phyloP scores from a whole-genome alignment of 164 flowering plant species.

The Liriodendron chinense region DNA sequence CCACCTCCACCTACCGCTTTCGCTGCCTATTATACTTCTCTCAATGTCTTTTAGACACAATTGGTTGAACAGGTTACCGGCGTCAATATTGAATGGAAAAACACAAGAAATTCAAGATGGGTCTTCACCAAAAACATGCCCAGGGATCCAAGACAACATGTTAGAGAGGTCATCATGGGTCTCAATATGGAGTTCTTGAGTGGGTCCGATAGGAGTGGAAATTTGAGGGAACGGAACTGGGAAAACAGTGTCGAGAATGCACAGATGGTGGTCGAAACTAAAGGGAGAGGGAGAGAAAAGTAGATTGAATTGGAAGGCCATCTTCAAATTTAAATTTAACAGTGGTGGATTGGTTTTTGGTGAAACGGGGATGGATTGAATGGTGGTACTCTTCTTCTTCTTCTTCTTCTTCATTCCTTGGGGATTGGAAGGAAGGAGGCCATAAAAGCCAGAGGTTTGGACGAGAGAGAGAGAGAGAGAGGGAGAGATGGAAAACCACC shows the following conservation, averaged over 20 bases:
- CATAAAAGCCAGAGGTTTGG: constrained; percentile 43
- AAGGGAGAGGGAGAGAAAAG: constrained; percentile 6
- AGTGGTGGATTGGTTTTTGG: neutral
- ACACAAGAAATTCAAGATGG: constrained; percentile 67
- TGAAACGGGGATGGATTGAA: neutral
- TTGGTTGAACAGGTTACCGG: neutral
- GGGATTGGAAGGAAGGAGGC: constrained; percentile 34
- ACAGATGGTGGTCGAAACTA: constrained; percentile 6
- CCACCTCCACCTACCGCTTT: constrained; percentile 73
- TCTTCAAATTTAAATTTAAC: neutral
- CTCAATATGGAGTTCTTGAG: constrained; percentile 25
- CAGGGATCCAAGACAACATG: constrained; percentile 13
- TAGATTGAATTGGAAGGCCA: neutral
- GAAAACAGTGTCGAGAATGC: constrained; percentile 6
- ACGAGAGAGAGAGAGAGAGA: constrained; percentile 9
- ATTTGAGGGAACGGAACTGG: constrained; percentile 24
- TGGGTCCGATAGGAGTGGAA: constrained; percentile 33
- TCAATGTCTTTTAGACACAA: constrained; percentile 31
- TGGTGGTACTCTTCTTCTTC: neutral
- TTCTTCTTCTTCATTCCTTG: constrained; percentile 22
- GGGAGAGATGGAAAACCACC: neutral
- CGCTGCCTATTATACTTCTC: constrained; percentile 47
- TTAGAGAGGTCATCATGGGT: constrained; percentile 24
- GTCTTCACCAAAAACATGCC: constrained; percentile 50
- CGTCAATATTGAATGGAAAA: constrained; percentile 25